phyloP scores from a whole-genome alignment of 148 eudicot genomes.

The Gaultheria prostrata region DNA sequence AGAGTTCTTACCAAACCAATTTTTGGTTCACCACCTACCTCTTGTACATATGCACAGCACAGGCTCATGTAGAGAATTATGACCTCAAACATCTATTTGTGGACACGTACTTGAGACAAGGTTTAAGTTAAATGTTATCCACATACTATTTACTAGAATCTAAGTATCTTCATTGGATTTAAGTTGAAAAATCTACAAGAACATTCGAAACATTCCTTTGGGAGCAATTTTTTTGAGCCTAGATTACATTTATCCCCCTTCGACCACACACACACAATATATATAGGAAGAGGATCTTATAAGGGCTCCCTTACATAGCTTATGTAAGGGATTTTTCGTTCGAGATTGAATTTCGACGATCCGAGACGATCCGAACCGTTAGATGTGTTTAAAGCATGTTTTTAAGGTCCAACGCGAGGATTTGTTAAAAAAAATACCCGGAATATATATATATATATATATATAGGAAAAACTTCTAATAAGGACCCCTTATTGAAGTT shows the following conservation, averaged over 20 bases:
- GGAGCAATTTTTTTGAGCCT: neutral
- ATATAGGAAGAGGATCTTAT: too few species aligned
- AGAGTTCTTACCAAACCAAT: conserved; percentile 4
- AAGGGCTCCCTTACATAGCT: too few species aligned
- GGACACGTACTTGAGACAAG: neutral
- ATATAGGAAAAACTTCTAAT: too few species aligned
- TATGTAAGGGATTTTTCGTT: too few species aligned
- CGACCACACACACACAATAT: too few species aligned
- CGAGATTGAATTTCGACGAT: too few species aligned
- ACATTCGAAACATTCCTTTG: neutral
- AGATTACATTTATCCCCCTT: neutral
- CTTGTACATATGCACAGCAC: neutral
- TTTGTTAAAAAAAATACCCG: too few species aligned
- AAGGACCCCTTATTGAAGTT: too few species aligned
- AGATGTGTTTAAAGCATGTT: too few species aligned
- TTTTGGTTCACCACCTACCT: neutral
- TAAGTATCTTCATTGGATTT: neutral
- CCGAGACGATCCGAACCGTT: too few species aligned
- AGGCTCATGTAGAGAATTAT: neutral
- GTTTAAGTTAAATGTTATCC: neutral
- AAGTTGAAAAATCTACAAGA: neutral
- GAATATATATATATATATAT: too few species aligned
- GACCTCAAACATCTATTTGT: neutral
- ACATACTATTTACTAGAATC: neutral
- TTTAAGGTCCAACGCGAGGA: too few species aligned